phyloP scores from a whole-genome alignment of 2,329 filamentous ascomycete genomes.

The Helicocarpus griseus region DNA sequence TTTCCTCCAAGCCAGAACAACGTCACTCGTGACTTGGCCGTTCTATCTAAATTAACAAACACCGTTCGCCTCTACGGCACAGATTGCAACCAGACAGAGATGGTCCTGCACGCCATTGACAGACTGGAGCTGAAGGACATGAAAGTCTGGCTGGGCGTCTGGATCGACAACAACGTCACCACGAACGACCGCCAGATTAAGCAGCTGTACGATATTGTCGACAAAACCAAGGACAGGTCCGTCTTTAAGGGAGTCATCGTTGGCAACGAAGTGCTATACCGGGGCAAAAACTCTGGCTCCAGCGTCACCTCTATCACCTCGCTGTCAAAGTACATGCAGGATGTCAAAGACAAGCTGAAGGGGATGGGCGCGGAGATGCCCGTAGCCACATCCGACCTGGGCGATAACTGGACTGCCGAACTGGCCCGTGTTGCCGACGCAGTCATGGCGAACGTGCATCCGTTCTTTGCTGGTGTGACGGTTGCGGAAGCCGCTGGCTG shows the following conservation, averaged over 20 bases:
- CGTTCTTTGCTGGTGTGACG: constrained; percentile 78
- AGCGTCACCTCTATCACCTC: constrained; percentile 56
- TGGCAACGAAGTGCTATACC: constrained; percentile 55
- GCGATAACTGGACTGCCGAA: constrained; percentile 68
- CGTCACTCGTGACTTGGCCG: constrained; percentile 79
- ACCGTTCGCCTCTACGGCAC: constrained; percentile 84
- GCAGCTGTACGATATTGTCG: constrained; percentile 77
- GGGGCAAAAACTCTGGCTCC: constrained; percentile 25
- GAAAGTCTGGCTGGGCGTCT: constrained; percentile 91
- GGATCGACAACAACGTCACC: constrained; percentile 74
- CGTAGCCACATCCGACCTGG: constrained; percentile 79
- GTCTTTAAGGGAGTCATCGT: constrained; percentile 54
- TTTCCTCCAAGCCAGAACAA: constrained; percentile 86
- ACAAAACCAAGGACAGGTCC: constrained; percentile 36
- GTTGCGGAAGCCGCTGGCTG: constrained; percentile 61
- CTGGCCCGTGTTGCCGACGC: constrained; percentile 67
- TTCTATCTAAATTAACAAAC: constrained; percentile 83
- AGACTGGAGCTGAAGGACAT: constrained; percentile 61
- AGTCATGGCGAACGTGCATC: constrained; percentile 95
- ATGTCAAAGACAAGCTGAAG: constrained; percentile 65
- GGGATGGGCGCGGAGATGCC: constrained; percentile 58
- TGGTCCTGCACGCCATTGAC: constrained; percentile 76
- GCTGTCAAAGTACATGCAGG: constrained; percentile 55
- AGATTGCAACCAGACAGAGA: constrained; percentile 94
- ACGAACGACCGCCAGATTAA: constrained; percentile 73